Percentiles rank a stretch among this genome's conserved stretches.
These are phyloP conservation scores for Ophiocordyceps camponoti-leonardi DNA, from an alignment of 2,329 filamentous ascomycete species.

Conservation along the genomic window DNA sequence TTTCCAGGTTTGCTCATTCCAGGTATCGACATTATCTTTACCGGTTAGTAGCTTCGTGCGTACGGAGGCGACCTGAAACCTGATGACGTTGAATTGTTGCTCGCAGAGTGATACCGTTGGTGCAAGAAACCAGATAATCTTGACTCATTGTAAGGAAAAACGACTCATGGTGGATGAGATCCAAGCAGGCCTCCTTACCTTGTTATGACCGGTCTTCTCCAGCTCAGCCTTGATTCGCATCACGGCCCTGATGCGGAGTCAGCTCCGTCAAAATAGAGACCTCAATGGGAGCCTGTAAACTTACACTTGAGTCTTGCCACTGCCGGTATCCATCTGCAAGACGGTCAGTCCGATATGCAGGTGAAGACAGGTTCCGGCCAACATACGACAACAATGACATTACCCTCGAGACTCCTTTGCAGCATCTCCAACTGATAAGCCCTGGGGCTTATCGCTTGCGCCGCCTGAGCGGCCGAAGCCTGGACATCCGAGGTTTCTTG, in stretches of 20 bases:
- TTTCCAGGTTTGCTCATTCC: slow-evolving; percentile 55
- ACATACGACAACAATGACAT: slow-evolving; percentile 54
- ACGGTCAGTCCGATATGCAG: background rate
- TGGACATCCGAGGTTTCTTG: slow-evolving; percentile 1
- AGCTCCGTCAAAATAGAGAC: background rate
- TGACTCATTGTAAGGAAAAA: background rate
- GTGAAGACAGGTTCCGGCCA: background rate
- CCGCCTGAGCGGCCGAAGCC: background rate
- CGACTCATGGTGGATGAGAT: background rate
- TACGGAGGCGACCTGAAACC: slow-evolving; percentile 39
- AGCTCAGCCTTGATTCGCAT: slow-evolving; percentile 51
- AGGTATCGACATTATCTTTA: slow-evolving; percentile 51
- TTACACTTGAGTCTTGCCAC: slow-evolving; percentile 64
- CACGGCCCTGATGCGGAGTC: slow-evolving; percentile 33
- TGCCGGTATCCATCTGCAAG: slow-evolving; percentile 60
- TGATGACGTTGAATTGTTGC: slow-evolving; percentile 48
- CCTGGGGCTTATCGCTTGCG: slow-evolving; percentile 23
- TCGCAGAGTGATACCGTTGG: slow-evolving; percentile 50
- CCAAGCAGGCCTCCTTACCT: slow-evolving; percentile 24
- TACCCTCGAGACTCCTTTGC: slow-evolving; percentile 46
- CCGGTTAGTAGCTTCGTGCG: slow-evolving; percentile 49
- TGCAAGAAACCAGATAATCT: slow-evolving; percentile 57
- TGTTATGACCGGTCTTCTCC: slow-evolving; percentile 29
- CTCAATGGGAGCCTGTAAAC: slow-evolving; percentile 7
- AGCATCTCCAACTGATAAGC: slow-evolving; percentile 67